phyloP scores from a whole-genome alignment of 352 stramenopile species.

The Globisporangium heterothallicum region DNA sequence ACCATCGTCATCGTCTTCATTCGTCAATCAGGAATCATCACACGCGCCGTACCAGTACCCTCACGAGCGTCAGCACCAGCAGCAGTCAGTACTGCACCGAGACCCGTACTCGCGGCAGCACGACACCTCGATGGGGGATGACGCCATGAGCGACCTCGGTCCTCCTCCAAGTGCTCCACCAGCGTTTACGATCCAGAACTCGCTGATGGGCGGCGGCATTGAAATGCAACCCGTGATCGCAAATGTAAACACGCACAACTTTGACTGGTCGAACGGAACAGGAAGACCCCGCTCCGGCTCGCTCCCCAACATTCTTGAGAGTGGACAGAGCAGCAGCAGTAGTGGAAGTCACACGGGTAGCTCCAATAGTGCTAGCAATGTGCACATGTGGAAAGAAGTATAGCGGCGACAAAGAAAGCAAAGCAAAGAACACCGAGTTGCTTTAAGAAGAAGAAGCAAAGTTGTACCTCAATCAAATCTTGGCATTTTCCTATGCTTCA shows the following conservation, averaged over 20 bases:
- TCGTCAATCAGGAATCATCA: background rate
- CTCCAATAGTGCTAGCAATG: constrained; percentile 4
- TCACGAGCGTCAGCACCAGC: constrained; percentile 12
- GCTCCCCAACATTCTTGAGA: constrained; percentile 26
- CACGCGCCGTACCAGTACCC: constrained; percentile 11
- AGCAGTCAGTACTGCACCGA: background rate
- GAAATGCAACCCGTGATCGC: constrained; percentile 61
- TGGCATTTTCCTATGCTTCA: background rate
- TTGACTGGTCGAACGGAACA: constrained; percentile 66
- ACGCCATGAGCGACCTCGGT: constrained; percentile 32
- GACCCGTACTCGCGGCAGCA: background rate
- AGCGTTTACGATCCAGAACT: constrained; percentile 66
- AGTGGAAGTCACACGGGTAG: background rate
- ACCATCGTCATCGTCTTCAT: background rate
- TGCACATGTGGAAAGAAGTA: constrained; percentile 33
- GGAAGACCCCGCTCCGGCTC: constrained; percentile 30
- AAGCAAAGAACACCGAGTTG: too few species aligned
- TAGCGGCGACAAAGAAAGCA: constrained; percentile 1
- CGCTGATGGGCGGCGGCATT: constrained; percentile 79
- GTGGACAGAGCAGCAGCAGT: constrained; percentile 2
- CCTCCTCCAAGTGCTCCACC: constrained; percentile 54
- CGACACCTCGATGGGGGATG: constrained; percentile 6
- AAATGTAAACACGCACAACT: constrained; percentile 79
- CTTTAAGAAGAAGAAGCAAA: background rate
- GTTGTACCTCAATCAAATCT: background rate